Conservation (phyloP, 2,329 filamentous ascomycete species). For the Davidsoniella neocaledoniae region DNA sequence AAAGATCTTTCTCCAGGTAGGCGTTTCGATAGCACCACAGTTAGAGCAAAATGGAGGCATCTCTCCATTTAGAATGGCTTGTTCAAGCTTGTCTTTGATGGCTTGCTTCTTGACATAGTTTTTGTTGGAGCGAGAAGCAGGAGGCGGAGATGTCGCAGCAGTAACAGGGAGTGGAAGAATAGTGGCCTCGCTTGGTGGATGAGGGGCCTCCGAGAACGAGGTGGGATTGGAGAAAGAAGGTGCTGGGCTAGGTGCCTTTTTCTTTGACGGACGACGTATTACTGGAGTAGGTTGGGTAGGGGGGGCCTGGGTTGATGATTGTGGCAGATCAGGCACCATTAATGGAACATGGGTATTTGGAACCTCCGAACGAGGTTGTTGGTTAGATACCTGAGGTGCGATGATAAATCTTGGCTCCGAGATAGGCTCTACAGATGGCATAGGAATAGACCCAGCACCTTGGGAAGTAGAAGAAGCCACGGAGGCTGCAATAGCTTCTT, state of each 20-base stretch:
- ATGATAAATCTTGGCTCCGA: too few species aligned
- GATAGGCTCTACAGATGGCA: too few species aligned
- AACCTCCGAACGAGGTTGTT: too few species aligned
- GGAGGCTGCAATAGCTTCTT: neutral
- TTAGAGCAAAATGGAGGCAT: conserved; percentile 83
- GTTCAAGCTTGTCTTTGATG: conserved; percentile 41
- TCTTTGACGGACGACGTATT: conserved; percentile 1
- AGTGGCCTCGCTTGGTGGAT: conserved; percentile 27
- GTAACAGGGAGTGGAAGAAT: conserved; percentile 14
- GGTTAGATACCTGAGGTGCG: too few species aligned
- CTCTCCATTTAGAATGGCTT: conserved; percentile 57
- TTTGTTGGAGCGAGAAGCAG: conserved; percentile 36
- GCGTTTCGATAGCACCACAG: conserved; percentile 88
- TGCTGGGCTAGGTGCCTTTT: conserved; percentile 1
- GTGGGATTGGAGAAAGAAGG: conserved; percentile 25
- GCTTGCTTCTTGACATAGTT: conserved; percentile 45
- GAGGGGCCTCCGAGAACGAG: conserved; percentile 24
- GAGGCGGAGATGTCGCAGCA: conserved; percentile 22
- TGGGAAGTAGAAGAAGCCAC: neutral
- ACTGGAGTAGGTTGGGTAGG: neutral
- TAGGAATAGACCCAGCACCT: neutral
- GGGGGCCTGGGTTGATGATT: neutral
- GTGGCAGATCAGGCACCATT: neutral
- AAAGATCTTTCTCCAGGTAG: conserved; percentile 90
- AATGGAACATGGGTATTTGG: too few species aligned